A percentile compares a stretch with the other conserved stretches of the same genome.
Conservation (phyloP, 768 basidiomycete species). For the Sarcomyxa edulis region DNA sequence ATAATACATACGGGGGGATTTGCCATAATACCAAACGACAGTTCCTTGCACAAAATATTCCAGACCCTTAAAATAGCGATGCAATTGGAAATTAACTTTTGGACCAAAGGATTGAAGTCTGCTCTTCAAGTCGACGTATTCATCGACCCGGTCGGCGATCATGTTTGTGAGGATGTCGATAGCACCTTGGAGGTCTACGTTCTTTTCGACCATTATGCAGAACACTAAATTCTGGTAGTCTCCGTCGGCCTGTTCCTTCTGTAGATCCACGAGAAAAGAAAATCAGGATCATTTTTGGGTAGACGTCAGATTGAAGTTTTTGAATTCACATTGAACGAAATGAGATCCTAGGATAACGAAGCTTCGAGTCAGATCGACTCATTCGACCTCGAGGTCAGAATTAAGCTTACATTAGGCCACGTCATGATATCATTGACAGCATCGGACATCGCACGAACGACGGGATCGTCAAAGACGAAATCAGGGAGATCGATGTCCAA, state of each 20-base stretch:
- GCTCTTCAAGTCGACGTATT: conserved; percentile 17
- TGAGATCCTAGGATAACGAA: conserved; percentile 15
- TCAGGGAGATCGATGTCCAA: conserved; percentile 12
- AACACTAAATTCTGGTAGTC: conserved; percentile 22
- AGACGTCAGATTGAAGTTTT: too few species aligned
- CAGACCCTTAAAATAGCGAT: conserved; percentile 7
- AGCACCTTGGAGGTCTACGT: conserved; percentile 18
- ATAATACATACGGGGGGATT: not conserved
- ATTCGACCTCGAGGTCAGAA: conserved; percentile 1
- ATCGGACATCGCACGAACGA: conserved; percentile 12
- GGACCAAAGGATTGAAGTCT: conserved; percentile 18
- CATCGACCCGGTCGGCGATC: conserved; percentile 13
- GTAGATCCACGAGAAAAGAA: too few species aligned
- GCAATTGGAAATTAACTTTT: conserved; percentile 8
- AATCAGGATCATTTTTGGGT: too few species aligned
- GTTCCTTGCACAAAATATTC: too few species aligned
- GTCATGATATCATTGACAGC: conserved; percentile 16
- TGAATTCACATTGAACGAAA: conserved; percentile 20
- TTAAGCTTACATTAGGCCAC: conserved; percentile 14
- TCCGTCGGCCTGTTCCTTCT: conserved; percentile 24
- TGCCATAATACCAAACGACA: conserved; percentile 15
- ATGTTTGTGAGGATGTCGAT: conserved; percentile 17
- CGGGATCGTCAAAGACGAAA: conserved; percentile 13
- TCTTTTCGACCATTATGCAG: conserved; percentile 16
- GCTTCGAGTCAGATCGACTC: not conserved